Evolutionary conservation across 257 asterid genomes (phyloP).

Genomic region (Nemophila menziesii): DNA sequence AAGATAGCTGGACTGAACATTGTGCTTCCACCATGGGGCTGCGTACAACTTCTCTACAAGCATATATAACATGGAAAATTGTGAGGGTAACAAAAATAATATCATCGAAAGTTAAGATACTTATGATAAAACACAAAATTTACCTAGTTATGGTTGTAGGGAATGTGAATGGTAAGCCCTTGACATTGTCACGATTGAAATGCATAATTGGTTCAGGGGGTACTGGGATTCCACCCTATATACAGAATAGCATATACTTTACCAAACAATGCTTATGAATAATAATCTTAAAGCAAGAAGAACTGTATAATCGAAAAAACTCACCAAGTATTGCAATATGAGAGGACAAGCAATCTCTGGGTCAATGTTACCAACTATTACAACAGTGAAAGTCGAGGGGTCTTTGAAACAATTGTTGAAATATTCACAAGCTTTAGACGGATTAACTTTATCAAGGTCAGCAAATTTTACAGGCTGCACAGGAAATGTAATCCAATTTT

Average conservation of each 20-base stretch:
- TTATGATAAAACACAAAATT: constrained; percentile 6
- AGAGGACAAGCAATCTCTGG: constrained; percentile 71
- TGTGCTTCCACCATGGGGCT: constrained; percentile 99
- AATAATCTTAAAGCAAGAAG: constrained; percentile 8
- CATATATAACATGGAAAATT: constrained; percentile 12
- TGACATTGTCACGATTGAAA: constrained; percentile 77
- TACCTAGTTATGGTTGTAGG: constrained; percentile 73
- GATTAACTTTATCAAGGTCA: constrained; percentile 77
- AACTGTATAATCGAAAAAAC: constrained; percentile 13
- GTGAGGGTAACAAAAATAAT: constrained; percentile 3
- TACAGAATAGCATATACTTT: constrained; percentile 10
- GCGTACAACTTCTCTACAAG: constrained; percentile 69
- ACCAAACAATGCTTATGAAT: constrained; percentile 12
- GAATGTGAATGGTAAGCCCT: constrained; percentile 79
- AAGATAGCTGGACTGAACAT: constrained; percentile 90
- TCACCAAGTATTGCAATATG: constrained; percentile 71
- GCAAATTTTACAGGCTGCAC: constrained; percentile 65
- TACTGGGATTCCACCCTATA: constrained; percentile 91
- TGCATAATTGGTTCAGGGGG: constrained; percentile 53
- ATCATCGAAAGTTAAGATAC: constrained; percentile 1
- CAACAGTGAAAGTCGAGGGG: constrained; percentile 80
- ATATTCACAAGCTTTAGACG: constrained; percentile 72
- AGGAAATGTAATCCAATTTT: constrained; percentile 5
- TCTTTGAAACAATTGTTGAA: constrained; percentile 80
- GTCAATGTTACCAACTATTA: constrained; percentile 85